Percentiles rank a stretch among this genome's conserved stretches.
These are phyloP conservation scores for Fraxinus anomala DNA, from an alignment of 257 asterid genomes.

Conservation along the genomic window DNA sequence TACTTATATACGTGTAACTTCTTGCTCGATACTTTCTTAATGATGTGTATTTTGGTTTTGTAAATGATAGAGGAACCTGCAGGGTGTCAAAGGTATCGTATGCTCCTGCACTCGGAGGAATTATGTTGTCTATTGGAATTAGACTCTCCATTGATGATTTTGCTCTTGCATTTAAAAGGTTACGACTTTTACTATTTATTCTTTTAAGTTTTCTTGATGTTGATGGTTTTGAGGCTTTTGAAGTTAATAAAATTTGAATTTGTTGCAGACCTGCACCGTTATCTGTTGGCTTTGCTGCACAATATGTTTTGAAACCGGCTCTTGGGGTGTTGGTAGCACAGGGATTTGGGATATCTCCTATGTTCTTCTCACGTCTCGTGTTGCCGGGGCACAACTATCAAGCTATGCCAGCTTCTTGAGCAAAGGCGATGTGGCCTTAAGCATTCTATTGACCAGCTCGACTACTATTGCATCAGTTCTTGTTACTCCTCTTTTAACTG, in stretches of 20 bases:
- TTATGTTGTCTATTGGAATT: constrained; percentile 96
- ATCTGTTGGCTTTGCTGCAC: constrained; percentile 75
- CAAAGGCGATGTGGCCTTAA: constrained; percentile 88
- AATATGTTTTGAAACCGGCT: constrained; percentile 72
- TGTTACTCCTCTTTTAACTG: constrained; percentile 81
- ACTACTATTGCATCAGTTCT: constrained; percentile 90
- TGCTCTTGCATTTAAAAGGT: constrained; percentile 65
- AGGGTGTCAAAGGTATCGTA: constrained; percentile 96
- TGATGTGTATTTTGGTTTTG: not conserved
- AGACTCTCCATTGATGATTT: constrained; percentile 86
- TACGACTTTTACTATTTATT: too few species aligned
- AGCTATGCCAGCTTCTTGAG: constrained; percentile 97
- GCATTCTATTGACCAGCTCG: constrained; percentile 86
- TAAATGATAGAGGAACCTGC: constrained; percentile 66
- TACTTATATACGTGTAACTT: too few species aligned
- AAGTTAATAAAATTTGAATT: constrained; percentile 1
- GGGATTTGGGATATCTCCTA: constrained; percentile 76
- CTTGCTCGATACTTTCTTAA: constrained; percentile 23
- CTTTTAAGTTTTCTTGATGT: too few species aligned
- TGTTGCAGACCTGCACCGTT: constrained; percentile 74
- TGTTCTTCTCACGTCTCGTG: constrained; percentile 77
- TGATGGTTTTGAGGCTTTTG: too few species aligned
- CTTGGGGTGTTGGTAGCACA: constrained; percentile 80
- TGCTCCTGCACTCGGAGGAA: constrained; percentile 99
- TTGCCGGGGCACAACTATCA: constrained; percentile 93